phyloP scores from a whole-genome alignment of 352 stramenopile genomes.

The Phytopythium ostracodes region DNA sequence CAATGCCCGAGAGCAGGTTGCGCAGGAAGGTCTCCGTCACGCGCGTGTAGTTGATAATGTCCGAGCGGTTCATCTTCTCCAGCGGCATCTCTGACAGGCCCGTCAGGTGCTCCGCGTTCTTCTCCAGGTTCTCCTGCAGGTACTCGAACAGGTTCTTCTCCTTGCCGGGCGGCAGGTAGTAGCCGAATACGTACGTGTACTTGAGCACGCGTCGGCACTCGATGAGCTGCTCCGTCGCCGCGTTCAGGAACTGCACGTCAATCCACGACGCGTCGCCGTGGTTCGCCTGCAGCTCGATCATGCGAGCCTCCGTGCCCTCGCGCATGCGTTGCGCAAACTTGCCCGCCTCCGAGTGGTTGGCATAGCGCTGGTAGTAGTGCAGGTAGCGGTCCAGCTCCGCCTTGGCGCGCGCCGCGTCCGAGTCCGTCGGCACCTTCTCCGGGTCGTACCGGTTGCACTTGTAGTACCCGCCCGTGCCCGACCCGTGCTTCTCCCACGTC shows the following conservation, averaged over 20 bases:
- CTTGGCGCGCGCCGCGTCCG: conserved; percentile 91
- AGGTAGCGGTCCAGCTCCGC: conserved; percentile 98
- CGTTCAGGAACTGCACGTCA: conserved; percentile 98
- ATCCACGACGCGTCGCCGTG: conserved; percentile 92
- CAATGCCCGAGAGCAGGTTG: conserved; percentile 88
- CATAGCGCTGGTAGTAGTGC: conserved; percentile 99
- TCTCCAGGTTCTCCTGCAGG: conserved; percentile 92
- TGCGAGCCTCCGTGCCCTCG: conserved; percentile 93
- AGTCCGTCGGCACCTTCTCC: conserved; percentile 42
- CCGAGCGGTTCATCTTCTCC: conserved; percentile 90
- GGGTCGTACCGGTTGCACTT: conserved; percentile 99
- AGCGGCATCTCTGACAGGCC: conserved; percentile 89
- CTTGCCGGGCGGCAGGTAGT: conserved; percentile 88
- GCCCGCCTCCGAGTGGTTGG: conserved; percentile 94
- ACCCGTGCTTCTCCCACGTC: conserved; percentile 94
- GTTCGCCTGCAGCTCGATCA: conserved; percentile 95
- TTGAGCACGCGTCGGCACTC: conserved; percentile 98
- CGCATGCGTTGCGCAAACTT: conserved; percentile 97
- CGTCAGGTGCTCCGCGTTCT: conserved; percentile 91
- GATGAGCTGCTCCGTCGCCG: conserved; percentile 95
- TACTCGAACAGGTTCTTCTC: conserved; percentile 95
- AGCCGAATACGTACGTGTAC: conserved; percentile 97
- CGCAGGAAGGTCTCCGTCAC: conserved; percentile 91
- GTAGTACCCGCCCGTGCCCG: conserved; percentile 98
- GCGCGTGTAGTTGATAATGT: conserved; percentile 94